A percentile compares a stretch with the other conserved stretches of the same genome.
phyloP scores from a whole-genome alignment of 2,329 filamentous ascomycete species.

The Aureobasidium sp. region DNA sequence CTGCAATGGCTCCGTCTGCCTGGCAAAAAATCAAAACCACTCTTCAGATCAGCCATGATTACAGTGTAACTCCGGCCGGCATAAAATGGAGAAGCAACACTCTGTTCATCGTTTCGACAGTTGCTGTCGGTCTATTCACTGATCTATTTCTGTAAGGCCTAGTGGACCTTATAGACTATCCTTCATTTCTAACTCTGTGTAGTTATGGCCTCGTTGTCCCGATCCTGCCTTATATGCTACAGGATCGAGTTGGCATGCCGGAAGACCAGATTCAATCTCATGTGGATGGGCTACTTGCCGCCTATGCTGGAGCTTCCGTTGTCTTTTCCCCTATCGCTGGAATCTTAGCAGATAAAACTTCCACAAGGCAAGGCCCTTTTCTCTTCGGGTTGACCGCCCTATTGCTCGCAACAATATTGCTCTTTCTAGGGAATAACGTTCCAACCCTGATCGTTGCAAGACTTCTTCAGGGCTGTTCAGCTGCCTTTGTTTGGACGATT shows the following conservation, averaged over 20 bases:
- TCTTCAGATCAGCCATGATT: slow-evolving; percentile 30
- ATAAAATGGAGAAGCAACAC: slow-evolving; percentile 52
- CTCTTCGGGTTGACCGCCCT: slow-evolving; percentile 48
- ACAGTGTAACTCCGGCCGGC: slow-evolving; percentile 28
- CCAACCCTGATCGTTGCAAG: slow-evolving; percentile 45
- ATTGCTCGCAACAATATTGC: slow-evolving; percentile 47
- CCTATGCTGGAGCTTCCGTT: slow-evolving; percentile 48
- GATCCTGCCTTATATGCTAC: slow-evolving; percentile 51
- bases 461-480: slow-evolving; percentile 51
- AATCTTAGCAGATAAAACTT: slow-evolving; percentile 47
- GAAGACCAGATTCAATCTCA: slow-evolving; percentile 44
- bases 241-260: slow-evolving; percentile 44
- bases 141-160: slow-evolving; percentile 45
- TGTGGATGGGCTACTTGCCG: slow-evolving; percentile 47
- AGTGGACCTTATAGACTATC: too few relatives aligned
- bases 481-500: slow-evolving; percentile 53
- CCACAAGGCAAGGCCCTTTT: slow-evolving; percentile 51
- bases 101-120: slow-evolving; percentile 51
- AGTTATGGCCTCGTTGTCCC: slow-evolving; percentile 51
- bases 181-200: too few relatives aligned
- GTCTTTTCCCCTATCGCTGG: slow-evolving; percentile 47
- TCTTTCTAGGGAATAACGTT: slow-evolving; percentile 46
- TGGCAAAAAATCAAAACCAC: slow-evolving; percentile 25
- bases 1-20: neutral
- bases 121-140: slow-evolving; percentile 49